Percentiles rank a stretch among this genome's conserved stretches.
These are phyloP conservation scores for Tilletia horrida DNA, from an alignment of 1,284 basidiomycete species.

Conservation along the genomic window DNA sequence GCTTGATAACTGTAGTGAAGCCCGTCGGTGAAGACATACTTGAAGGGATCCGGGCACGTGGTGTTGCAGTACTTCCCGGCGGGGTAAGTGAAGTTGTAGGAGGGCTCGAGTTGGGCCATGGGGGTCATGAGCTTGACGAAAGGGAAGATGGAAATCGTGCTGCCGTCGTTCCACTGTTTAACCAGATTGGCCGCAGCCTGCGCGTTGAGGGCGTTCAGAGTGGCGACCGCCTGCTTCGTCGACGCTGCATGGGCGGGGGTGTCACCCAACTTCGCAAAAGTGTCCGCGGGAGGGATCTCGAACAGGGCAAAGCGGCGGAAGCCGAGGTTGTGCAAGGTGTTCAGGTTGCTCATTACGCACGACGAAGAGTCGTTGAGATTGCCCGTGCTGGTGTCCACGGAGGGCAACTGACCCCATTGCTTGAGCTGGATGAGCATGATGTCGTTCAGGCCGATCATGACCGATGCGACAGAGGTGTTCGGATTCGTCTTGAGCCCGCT, in stretches of 20 bases:
- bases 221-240: neutral
- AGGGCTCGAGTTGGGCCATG: neutral
- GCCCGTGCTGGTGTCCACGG: neutral
- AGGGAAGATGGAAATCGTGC: slow-evolving; percentile 4
- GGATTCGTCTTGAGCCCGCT: neutral
- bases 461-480: neutral
- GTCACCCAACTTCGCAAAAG: neutral
- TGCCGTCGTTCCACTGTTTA: slow-evolving; percentile 5
- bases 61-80: slow-evolving; percentile 6
- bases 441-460: slow-evolving; percentile 5
- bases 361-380: neutral
- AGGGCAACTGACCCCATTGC: neutral
- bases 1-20: neutral
- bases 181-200: slow-evolving; percentile 6
- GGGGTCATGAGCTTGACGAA: neutral
- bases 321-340: slow-evolving; percentile 2
- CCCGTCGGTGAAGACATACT: neutral
- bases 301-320: slow-evolving; percentile 13
- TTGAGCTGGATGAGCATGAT: neutral
- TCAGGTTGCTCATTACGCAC: neutral
- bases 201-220: neutral
- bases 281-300: slow-evolving; percentile 2
- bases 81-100: slow-evolving; percentile 5
- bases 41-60: neutral
- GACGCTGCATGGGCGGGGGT: neutral